A percentile compares a stretch with the other conserved stretches of the same genome.
These are phyloP conservation scores for Blastomyces silverae DNA, from an alignment of 2,329 filamentous ascomycete genomes.

Conservation along the genomic window DNA sequence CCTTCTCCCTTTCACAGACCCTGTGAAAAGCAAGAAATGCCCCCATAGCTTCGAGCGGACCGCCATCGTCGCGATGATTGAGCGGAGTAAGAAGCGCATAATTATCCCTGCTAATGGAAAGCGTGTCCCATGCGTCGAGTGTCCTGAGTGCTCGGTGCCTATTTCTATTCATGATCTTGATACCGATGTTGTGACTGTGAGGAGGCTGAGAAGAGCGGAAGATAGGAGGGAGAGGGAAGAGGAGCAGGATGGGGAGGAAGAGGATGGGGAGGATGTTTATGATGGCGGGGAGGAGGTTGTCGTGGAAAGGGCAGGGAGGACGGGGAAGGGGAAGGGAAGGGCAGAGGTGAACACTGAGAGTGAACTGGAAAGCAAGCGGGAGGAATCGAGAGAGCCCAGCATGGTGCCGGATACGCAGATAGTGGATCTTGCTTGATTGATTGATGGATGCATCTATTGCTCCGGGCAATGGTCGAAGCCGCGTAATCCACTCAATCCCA, in stretches of 20 bases:
- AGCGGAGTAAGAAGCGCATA: slow-evolving; percentile 25
- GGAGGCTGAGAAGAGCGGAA: slow-evolving; percentile 33
- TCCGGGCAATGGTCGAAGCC: neutral
- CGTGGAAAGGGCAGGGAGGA: slow-evolving; percentile 16
- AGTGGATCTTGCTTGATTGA: slow-evolving; percentile 5
- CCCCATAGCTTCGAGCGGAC: slow-evolving; percentile 45
- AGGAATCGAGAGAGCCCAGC: slow-evolving; percentile 13
- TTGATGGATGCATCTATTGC: neutral
- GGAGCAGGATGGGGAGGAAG: slow-evolving; percentile 28
- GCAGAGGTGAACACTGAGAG: slow-evolving; percentile 17
- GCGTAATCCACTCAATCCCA: neutral
- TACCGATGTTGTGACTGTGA: slow-evolving; percentile 36
- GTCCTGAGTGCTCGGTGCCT: slow-evolving; percentile 38
- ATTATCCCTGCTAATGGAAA: slow-evolving; percentile 15
- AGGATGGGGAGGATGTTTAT: slow-evolving; percentile 27
- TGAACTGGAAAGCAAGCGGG: neutral
- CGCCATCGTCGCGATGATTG: slow-evolving; percentile 44
- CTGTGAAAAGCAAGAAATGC: slow-evolving; percentile 45
- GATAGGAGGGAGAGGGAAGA: slow-evolving; percentile 26
- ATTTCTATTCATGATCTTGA: slow-evolving; percentile 37
- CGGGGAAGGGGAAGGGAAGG: slow-evolving; percentile 29
- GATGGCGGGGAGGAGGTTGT: slow-evolving; percentile 26
- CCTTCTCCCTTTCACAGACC: slow-evolving; percentile 40
- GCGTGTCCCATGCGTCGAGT: slow-evolving; percentile 30
- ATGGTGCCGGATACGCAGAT: slow-evolving; percentile 17